Evolutionary conservation across 176 grass and related monocot genomes (phyloP), one percentile per base, ranked within the genome.

Genomic region (Cenchrus purpureus): DNA sequence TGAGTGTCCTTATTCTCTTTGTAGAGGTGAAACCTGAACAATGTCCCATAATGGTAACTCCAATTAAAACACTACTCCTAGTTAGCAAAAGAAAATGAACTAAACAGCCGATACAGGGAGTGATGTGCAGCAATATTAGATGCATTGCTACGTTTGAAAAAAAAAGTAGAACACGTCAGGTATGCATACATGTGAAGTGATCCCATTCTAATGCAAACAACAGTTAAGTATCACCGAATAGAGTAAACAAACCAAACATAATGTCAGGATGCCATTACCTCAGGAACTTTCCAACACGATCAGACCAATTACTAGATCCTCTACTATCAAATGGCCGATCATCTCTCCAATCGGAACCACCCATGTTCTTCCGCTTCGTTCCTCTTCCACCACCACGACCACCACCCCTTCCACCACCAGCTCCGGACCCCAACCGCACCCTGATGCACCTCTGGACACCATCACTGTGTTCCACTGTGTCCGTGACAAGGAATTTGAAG

Each of bases 1-100:
- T 98, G 97, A 45, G 93, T 98, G 66, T 95, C 97, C 88, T 95
- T 98, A 74, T 98, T 98, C 75, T 98, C 89, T 78, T 98, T 98
- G 74, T 91, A 98, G 83, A 98, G 91, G 71, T 94, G 74, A 94
- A 98, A 98, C 88, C 97, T 98, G 75, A 61, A 70, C 20, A 84
- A 68, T 56, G 54, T 28, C 16, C 53, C 44, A 91, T 20, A 82
- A 82, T 31, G 15, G 56, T 37, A 84, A 70, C 16, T 82, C 45
- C 63, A 75, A 46, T 92, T 73, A 68, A 10, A 72, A 32, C 19
- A 52, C 49, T 66, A 72, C 42, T 73, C 31, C 25, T 25, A 72
- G 19, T 8, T 8, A 85, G 78, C 1, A 48, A 66, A 78, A 86
- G 3, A 2, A 86, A 31, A 77, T 4, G 17, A 53, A 80, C 32